These are phyloP conservation scores for Dicorynia guianensis DNA, from an alignment of 306 rosid genomes.

Conservation along the genomic window DNA sequence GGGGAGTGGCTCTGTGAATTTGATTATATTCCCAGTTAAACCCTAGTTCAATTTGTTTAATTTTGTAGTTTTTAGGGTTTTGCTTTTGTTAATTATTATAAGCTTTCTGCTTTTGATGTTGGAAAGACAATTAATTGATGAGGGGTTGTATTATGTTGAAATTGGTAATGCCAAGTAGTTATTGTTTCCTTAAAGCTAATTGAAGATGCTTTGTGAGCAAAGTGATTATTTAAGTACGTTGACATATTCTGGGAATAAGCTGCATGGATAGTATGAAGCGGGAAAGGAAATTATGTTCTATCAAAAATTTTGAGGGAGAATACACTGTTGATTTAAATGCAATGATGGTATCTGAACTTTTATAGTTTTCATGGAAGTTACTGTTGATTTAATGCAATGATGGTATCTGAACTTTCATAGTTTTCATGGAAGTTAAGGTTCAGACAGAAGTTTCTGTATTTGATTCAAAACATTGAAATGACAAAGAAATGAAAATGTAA, in stretches of 20 bases:
- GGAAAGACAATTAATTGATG: too few relatives aligned
- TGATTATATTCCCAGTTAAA: too few relatives aligned
- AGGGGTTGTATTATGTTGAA: too few relatives aligned
- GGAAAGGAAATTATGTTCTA: slow-evolving; percentile 11
- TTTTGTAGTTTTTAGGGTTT: too few relatives aligned
- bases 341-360: slow-evolving; percentile 9
- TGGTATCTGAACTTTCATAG: slow-evolving; percentile 10
- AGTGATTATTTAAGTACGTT: too few relatives aligned
- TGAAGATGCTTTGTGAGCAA: too few relatives aligned
- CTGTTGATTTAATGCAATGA: slow-evolving; percentile 14
- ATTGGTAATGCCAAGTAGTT: too few relatives aligned
- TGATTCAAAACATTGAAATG: slow-evolving; percentile 29
- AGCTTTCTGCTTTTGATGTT: too few relatives aligned
- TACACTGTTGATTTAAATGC: slow-evolving; percentile 18
- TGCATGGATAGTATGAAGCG: slow-evolving; percentile 18
- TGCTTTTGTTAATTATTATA: too few relatives aligned
- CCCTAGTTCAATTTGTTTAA: too few relatives aligned
- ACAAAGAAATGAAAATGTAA: slow-evolving; percentile 4
- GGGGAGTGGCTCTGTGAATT: too few relatives aligned
- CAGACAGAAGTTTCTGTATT: not conserved
- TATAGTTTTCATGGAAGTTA: slow-evolving; percentile 22
- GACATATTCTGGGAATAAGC: not conserved
- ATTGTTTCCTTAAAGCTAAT: too few relatives aligned
- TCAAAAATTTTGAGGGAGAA: slow-evolving; percentile 8
- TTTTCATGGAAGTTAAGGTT: slow-evolving; percentile 30